These are phyloP conservation scores for Immersiella caudata DNA, from an alignment of 495 filamentous ascomycete genomes.

Conservation along the genomic window DNA sequence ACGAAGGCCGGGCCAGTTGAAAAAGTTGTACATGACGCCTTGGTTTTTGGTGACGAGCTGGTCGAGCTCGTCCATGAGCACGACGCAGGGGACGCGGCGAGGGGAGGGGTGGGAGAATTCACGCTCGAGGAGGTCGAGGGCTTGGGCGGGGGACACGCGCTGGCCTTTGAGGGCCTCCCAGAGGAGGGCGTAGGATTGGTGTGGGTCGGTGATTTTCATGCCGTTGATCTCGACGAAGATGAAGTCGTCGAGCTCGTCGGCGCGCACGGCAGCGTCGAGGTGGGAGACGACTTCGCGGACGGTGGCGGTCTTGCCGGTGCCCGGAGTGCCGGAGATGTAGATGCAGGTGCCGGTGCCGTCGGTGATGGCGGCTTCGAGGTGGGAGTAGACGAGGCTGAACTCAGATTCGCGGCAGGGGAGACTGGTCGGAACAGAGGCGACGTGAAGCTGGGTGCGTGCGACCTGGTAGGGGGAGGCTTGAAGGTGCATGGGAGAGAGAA, in stretches of 20 bases:
- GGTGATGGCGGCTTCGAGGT: slow-evolving; percentile 91
- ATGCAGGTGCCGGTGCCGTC: slow-evolving; percentile 94
- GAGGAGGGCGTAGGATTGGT: slow-evolving; percentile 91
- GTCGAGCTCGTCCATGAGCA: slow-evolving; percentile 98
- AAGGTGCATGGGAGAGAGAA: slow-evolving; percentile 74
- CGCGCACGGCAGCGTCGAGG: slow-evolving; percentile 78
- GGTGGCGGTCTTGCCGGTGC: slow-evolving; percentile 98
- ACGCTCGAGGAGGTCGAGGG: slow-evolving; percentile 83
- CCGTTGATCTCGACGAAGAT: slow-evolving; percentile 99
- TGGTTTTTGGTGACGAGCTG: slow-evolving; percentile 97
- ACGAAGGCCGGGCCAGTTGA: slow-evolving; percentile 96
- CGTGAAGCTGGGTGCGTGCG: slow-evolving; percentile 86
- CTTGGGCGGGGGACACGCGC: slow-evolving; percentile 87
- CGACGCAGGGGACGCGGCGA: slow-evolving; percentile 90
- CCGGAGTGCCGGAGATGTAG: slow-evolving; percentile 98
- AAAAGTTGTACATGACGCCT: slow-evolving; percentile 99
- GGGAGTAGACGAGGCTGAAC: slow-evolving; percentile 87
- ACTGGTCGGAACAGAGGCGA: slow-evolving; percentile 84
- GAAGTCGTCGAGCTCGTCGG: slow-evolving; percentile 97
- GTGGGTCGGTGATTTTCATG: slow-evolving; percentile 98
- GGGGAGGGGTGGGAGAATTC: slow-evolving; percentile 92
- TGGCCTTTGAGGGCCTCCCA: slow-evolving; percentile 97
- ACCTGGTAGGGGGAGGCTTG: slow-evolving; percentile 89
- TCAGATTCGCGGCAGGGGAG: slow-evolving; percentile 92
- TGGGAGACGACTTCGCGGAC: slow-evolving; percentile 93